Conservation (phyloP, 306 rosid species). For the Parietaria judaica region DNA sequence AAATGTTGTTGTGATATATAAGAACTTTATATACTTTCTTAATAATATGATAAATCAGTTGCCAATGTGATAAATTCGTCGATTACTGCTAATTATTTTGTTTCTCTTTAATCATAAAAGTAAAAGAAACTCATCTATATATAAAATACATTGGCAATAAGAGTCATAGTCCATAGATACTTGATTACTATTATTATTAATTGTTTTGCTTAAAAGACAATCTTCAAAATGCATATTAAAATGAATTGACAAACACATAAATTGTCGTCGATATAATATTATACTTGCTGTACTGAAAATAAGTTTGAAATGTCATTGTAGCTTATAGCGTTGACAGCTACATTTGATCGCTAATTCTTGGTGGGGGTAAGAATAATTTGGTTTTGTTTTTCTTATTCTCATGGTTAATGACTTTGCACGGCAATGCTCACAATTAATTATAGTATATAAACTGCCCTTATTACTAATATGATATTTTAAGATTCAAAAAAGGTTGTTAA, state of each 20-base stretch:
- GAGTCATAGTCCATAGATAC: background rate
- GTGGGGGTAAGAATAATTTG: background rate
- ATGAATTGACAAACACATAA: background rate
- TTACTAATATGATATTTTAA: too few species aligned
- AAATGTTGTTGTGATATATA: too few species aligned
- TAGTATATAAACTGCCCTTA: too few species aligned
- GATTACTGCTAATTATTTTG: background rate
- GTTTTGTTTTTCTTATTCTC: background rate
- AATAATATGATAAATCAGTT: too few species aligned
- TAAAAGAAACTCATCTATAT: background rate
- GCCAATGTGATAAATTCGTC: background rate
- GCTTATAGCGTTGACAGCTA: background rate
- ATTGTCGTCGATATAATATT: background rate
- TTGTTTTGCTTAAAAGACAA: conserved; percentile 1
- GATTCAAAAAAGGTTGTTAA: too few species aligned
- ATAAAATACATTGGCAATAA: background rate
- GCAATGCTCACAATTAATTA: background rate
- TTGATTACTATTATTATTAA: background rate
- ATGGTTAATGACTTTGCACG: background rate
- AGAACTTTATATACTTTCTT: too few species aligned
- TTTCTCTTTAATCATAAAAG: background rate
- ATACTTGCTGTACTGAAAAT: background rate
- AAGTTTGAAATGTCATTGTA: background rate
- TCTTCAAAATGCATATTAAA: background rate
- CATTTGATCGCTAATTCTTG: background rate